Evolutionary conservation across 768 basidiomycete species (phyloP).

Genomic region (Lyophyllum shimeji): DNA sequence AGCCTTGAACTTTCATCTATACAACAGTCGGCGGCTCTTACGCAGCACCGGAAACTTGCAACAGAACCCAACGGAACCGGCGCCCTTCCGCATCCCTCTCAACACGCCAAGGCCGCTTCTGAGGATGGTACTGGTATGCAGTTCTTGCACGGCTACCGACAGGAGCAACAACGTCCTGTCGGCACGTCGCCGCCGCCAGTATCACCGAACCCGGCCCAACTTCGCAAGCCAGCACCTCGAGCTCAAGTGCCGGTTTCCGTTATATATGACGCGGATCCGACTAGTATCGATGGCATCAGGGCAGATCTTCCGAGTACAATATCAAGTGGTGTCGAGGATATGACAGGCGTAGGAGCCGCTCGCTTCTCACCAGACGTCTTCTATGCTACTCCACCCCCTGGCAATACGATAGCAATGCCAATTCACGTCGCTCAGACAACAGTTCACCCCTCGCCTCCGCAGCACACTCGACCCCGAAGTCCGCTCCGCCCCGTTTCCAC

Average conservation of each 20-base stretch:
- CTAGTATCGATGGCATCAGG: constrained; percentile 29
- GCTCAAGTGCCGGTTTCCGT: constrained; percentile 65
- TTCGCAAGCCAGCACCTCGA: constrained; percentile 64
- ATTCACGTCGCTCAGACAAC: not conserved
- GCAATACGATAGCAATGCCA: not conserved
- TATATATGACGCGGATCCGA: constrained; percentile 35
- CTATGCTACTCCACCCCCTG: constrained; percentile 32
- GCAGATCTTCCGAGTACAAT: constrained; percentile 55
- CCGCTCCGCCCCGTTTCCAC: constrained; percentile 32
- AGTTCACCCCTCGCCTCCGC: constrained; percentile 1
- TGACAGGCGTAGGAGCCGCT: constrained; percentile 63
- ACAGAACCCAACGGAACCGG: constrained; percentile 29
- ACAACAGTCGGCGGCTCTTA: constrained; percentile 10
- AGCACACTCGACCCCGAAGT: constrained; percentile 9
- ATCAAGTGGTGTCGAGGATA: constrained; percentile 50
- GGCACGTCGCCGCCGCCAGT: not conserved
- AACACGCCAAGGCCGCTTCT: constrained; percentile 35
- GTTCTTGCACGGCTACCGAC: constrained; percentile 10
- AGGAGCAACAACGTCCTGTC: not conserved
- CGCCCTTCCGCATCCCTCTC: constrained; percentile 13
- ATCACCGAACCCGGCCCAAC: constrained; percentile 27
- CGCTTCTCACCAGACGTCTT: constrained; percentile 31
- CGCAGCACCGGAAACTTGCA: constrained; percentile 35
- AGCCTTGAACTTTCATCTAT: constrained; percentile 12
- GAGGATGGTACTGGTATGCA: constrained; percentile 12